Conservation (phyloP, 148 eudicot species). For the Heliamphora exappendiculata region DNA sequence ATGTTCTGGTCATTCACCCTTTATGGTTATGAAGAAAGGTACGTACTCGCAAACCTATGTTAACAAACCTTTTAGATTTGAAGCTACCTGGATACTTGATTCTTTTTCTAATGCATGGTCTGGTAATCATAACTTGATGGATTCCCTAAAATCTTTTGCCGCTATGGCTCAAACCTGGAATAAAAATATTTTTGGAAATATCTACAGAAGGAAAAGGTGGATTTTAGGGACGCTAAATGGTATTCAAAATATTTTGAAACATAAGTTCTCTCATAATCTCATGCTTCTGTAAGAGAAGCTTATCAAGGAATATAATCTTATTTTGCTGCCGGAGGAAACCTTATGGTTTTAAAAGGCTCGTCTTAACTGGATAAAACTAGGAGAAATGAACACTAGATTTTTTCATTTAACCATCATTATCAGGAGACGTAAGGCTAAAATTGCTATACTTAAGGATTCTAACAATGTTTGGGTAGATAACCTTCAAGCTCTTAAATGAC, state of each 20-base stretch:
- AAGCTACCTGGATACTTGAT: not conserved
- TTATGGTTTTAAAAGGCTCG: not conserved
- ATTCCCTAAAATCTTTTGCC: not conserved
- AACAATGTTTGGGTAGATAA: not conserved
- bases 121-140: not conserved
- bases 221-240: fast-evolving
- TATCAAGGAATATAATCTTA: not conserved
- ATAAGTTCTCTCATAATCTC: not conserved
- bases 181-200: not conserved
- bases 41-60: fast-evolving
- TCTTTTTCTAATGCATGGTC: not conserved
- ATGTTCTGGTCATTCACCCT: not conserved
- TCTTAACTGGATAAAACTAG: not conserved
- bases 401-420: not conserved
- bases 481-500: too few species aligned
- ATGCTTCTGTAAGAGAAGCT: not conserved
- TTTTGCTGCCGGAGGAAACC: not conserved
- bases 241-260: not conserved
- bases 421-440: not conserved
- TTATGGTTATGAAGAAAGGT: fast-evolving
- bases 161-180: not conserved
- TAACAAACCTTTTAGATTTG: not conserved
- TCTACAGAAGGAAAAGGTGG: not conserved
- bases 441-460: not conserved
- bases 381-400: not conserved